These are phyloP conservation scores for Lecanicillium sp. DNA, from an alignment of 2,329 filamentous ascomycete genomes.

Conservation along the genomic window DNA sequence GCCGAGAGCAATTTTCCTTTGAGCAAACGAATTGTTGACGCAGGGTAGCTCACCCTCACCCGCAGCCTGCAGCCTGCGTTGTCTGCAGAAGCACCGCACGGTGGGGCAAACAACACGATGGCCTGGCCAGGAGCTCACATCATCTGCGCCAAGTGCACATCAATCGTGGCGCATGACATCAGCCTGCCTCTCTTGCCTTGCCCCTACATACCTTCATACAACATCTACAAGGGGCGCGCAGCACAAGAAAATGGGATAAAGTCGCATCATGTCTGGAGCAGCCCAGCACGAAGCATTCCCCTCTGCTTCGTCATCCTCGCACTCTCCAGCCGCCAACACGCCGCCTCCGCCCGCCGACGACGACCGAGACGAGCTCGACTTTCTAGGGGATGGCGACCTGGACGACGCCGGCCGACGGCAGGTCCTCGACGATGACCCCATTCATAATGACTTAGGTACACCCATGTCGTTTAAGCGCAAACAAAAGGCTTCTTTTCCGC, in stretches of 20 bases:
- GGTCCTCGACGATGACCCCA: conserved; percentile 47
- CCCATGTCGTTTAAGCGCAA: conserved; percentile 66
- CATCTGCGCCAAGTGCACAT: conserved; percentile 3
- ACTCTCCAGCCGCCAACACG: conserved; percentile 18
- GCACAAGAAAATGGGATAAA: conserved; percentile 25
- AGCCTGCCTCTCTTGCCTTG: not conserved
- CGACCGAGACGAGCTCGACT: conserved; percentile 39
- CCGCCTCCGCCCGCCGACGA: conserved; percentile 18
- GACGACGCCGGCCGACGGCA: conserved; percentile 18
- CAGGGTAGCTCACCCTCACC: too few relatives aligned
- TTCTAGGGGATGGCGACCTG: conserved; percentile 29
- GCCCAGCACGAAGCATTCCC: conserved; percentile 24
- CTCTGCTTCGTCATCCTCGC: conserved; percentile 27
- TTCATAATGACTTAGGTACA: conserved; percentile 39
- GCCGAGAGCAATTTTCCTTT: too few relatives aligned
- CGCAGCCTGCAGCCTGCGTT: too few relatives aligned
- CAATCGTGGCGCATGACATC: conserved; percentile 3
- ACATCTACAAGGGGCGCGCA: conserved; percentile 10
- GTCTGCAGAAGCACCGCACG: too few relatives aligned
- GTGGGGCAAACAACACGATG: too few relatives aligned
- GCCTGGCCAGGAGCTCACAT: not conserved
- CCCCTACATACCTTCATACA: conserved; percentile 8
- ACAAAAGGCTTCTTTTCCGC: conserved; percentile 41
- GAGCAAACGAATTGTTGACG: too few relatives aligned
- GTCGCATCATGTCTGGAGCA: conserved; percentile 32